Conservation (phyloP, 2,329 filamentous ascomycete genomes). For the Neopestalotiopsis sp. region DNA sequence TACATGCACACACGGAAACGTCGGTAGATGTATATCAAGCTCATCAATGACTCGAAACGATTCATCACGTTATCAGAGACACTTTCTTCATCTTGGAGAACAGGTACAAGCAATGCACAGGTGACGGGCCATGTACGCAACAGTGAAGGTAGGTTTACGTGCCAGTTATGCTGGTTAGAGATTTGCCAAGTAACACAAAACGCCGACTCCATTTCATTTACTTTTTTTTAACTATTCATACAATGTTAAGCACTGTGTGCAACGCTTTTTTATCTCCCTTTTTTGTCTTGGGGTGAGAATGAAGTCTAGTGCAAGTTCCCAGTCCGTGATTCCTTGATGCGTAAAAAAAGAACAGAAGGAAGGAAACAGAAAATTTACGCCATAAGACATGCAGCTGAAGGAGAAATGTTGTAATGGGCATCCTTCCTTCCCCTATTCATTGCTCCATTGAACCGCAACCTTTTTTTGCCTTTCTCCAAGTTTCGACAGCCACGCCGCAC, state of each 20-base stretch:
- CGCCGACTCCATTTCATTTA: slow-evolving; percentile 18
- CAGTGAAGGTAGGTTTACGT: too few relatives aligned
- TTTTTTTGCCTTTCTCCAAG: neutral
- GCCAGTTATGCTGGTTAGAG: too few relatives aligned
- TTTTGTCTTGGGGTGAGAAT: slow-evolving; percentile 18
- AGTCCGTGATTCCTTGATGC: slow-evolving; percentile 19
- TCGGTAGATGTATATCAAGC: neutral
- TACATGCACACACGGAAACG: neutral
- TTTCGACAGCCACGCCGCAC: neutral
- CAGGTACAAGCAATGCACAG: too few relatives aligned
- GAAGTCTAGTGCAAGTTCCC: slow-evolving; percentile 23
- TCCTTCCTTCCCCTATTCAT: neutral
- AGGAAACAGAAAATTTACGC: slow-evolving; percentile 7
- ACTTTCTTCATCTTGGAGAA: too few relatives aligned
- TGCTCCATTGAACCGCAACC: slow-evolving; percentile 4
- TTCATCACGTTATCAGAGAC: neutral
- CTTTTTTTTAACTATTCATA: slow-evolving; percentile 33
- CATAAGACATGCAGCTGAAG: slow-evolving; percentile 16
- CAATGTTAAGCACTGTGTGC: slow-evolving; percentile 27
- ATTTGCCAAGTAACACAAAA: neutral
- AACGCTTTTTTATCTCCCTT: slow-evolving; percentile 29
- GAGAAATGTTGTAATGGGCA: slow-evolving; percentile 3
- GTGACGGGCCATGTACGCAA: too few relatives aligned
- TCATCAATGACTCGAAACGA: neutral
- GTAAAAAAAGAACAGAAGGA: slow-evolving; percentile 8